Conservation (phyloP, 106 monocot genomes). For the Platanthera guangdongensis region DNA sequence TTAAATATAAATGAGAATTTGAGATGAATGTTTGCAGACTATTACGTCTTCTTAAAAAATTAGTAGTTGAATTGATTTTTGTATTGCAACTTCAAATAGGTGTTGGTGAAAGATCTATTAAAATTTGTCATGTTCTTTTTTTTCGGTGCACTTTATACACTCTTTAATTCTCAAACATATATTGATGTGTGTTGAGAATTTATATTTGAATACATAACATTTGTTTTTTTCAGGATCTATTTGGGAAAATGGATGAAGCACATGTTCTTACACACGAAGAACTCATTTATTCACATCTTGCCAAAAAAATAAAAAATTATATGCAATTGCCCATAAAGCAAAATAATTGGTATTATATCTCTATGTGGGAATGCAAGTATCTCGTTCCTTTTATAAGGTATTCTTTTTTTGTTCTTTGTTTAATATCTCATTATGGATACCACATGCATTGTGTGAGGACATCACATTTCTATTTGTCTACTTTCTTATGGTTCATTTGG, state of each 20-base stretch:
- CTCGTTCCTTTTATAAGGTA: constrained; percentile 96
- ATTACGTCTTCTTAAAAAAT: no score
- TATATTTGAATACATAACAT: no score
- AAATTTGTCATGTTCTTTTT: no score
- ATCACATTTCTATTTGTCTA: neutral
- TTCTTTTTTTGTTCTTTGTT: neutral
- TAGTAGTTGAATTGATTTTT: no score
- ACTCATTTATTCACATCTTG: constrained; percentile 87
- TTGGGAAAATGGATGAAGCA: constrained; percentile 77
- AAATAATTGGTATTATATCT: constrained; percentile 96
- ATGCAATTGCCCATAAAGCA: constrained; percentile 84
- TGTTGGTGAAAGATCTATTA: no score
- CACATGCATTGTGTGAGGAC: neutral
- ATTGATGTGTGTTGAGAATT: no score
- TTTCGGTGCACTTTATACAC: no score
- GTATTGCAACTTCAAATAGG: no score
- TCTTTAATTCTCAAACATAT: no score
- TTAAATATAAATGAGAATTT: no score
- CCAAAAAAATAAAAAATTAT: constrained; percentile 88
- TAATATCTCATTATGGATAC: neutral
- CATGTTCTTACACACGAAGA: constrained; percentile 92
- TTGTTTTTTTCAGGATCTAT: constrained; percentile 50
- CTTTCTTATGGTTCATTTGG: no score
- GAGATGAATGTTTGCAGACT: no score
- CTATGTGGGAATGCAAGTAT: constrained; percentile 87